phyloP scores from a whole-genome alignment of 2,329 filamentous ascomycete genomes.

The Gliomastix tumulicola region DNA sequence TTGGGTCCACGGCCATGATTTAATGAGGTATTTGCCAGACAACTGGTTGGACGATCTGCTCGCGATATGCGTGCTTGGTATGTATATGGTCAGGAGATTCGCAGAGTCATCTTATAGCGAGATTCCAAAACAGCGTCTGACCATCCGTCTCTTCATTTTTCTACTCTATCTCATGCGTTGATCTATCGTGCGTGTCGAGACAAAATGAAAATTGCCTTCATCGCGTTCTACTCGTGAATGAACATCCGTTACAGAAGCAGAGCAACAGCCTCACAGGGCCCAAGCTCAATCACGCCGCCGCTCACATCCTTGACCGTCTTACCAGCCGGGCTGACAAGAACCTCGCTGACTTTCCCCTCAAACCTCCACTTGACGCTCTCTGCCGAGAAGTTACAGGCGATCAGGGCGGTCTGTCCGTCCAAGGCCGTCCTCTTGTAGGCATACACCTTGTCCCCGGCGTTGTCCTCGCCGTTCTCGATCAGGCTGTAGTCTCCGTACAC shows the following conservation, averaged over 20 bases:
- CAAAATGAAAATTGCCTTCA: too few relatives aligned
- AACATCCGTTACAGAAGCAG: slow-evolving; percentile 19
- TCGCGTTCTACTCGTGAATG: too few relatives aligned
- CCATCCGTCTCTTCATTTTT: too few relatives aligned
- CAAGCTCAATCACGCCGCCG: slow-evolving; percentile 12
- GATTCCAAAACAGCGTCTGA: too few relatives aligned
- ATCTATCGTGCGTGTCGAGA: too few relatives aligned
- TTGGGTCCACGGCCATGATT: too few relatives aligned
- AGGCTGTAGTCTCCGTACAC: slow-evolving; percentile 54
- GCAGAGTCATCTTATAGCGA: too few relatives aligned
- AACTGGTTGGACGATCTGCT: too few relatives aligned
- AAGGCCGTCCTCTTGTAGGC: slow-evolving; percentile 26
- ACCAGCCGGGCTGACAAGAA: slow-evolving; percentile 23
- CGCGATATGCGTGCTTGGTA: too few relatives aligned
- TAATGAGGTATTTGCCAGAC: too few relatives aligned
- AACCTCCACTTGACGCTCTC: slow-evolving; percentile 21
- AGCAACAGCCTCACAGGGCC: slow-evolving; percentile 26
- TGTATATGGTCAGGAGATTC: too few relatives aligned
- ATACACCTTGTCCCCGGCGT: slow-evolving; percentile 25
- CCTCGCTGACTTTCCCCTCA: slow-evolving; percentile 17
- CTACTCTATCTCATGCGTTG: too few relatives aligned
- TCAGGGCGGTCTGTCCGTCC: slow-evolving; percentile 21
- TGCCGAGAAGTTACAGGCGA: slow-evolving; percentile 29
- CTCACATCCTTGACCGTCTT: slow-evolving; percentile 2
- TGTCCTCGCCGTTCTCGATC: slow-evolving; percentile 27